Evolutionary conservation across 140 eudicot genomes (phyloP), one percentile per base, ranked within the genome.

Genomic region (Anethum foeniculum): DNA sequence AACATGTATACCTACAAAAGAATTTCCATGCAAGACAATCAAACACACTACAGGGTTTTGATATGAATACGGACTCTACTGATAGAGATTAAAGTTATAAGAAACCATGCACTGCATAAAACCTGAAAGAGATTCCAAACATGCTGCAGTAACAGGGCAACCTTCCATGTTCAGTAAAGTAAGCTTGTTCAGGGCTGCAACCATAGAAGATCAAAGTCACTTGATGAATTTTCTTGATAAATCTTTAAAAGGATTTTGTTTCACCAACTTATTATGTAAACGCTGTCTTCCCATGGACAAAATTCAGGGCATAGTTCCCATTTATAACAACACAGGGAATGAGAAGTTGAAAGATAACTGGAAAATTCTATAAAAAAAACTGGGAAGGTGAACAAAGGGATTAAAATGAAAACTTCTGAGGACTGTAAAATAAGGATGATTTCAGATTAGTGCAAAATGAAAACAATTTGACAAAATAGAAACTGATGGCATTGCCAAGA

Each of bases 51-150:
- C 77, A 73, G 8, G 10, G 7, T 23, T 19, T 73, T 41, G 16
- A 46, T 73, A 73, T 5, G 48, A 3, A 73, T 38, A n/a, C 39
- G 7, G 77, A 73, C 34, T 71, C 14, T 23, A 34, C n/a, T n/a
- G 38, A 7, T 15, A 52, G 18, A 75, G 19, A 54, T 14, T 25
- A 72, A 23, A 54, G 60, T n/a, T 36, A 46, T 3, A 43, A 32
- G 16, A 4, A 75, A 80, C 16, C 8, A 46, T 75, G 32, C 68
- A 30, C 47, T 28, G 47, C 36, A 14, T n/a, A 30, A 25, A 72
- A 94, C 98, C 98, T 90, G 94, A 76, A 82, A 94, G 92, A 49
- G 96, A 90, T 74, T 89, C 94, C 87, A 92, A 80, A 74, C 98
- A 94, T 23, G 96, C 94, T 65, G 96, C 86, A 54, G 97, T 90